A percentile compares a stretch with the other conserved stretches of the same genome.
Conservation (phyloP, 2,329 filamentous ascomycete species). For the Exophiala xenobiotica region DNA sequence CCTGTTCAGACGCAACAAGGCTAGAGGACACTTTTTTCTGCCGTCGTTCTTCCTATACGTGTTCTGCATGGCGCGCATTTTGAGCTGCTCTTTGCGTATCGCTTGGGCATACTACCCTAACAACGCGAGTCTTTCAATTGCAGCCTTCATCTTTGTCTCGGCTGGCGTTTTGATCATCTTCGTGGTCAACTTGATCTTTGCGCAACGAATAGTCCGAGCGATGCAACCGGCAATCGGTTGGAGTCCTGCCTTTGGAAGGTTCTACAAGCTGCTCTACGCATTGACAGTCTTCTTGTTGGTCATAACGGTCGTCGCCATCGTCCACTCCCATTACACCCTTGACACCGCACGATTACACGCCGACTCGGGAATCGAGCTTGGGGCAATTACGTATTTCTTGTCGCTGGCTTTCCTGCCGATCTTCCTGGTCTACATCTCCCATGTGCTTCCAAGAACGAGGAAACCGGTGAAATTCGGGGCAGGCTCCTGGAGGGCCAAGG, state of each 20-base stretch:
- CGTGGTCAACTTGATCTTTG: conserved; percentile 73
- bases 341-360: conserved; percentile 48
- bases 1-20: conserved; percentile 45
- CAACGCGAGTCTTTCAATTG: conserved; percentile 52
- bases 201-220: conserved; percentile 71
- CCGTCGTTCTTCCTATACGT: conserved; percentile 46
- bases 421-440: conserved; percentile 51
- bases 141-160: conserved; percentile 67
- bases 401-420: conserved; percentile 67
- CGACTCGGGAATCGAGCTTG: conserved; percentile 64
- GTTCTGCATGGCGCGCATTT: conserved; percentile 52
- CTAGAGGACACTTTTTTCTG: conserved; percentile 49
- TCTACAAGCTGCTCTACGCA: conserved; percentile 57
- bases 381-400: conserved; percentile 61
- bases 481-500: conserved; percentile 66
- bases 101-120: conserved; percentile 51
- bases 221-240: conserved; percentile 71
- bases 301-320: conserved; percentile 55
- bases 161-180: conserved; percentile 76
- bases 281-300: conserved; percentile 63
- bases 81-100: conserved; percentile 50
- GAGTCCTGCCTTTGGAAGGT: conserved; percentile 58
- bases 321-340: conserved; percentile 68
- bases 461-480: conserved; percentile 62
- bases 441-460: conserved; percentile 46